A percentile compares a stretch with the other conserved stretches of the same genome.
These are phyloP conservation scores for Berkeleyomyces rouxiae DNA, from an alignment of 2,329 filamentous ascomycete species.

Conservation along the genomic window DNA sequence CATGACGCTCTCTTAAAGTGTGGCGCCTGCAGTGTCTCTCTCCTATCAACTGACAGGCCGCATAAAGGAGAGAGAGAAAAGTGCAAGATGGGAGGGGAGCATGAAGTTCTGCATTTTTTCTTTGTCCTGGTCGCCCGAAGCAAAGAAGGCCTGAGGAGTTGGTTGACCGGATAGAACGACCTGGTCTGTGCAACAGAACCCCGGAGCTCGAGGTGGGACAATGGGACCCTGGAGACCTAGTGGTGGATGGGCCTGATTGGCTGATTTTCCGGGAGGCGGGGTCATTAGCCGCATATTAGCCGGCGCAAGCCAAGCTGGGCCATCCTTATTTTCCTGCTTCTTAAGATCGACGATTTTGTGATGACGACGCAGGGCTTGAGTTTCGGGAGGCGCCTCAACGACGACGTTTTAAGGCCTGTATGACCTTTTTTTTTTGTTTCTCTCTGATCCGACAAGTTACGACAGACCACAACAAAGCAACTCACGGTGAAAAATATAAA, in stretches of 20 bases:
- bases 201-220: neutral
- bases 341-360: neutral
- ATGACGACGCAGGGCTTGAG: neutral
- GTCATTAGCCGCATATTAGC: neutral
- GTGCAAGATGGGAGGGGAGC: neutral
- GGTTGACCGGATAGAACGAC: neutral
- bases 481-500: too few species aligned
- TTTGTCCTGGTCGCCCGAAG: neutral
- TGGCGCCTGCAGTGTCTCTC: neutral
- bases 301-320: too few species aligned
- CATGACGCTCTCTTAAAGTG: neutral
- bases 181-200: neutral
- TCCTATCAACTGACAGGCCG: neutral
- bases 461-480: too few species aligned
- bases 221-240: neutral
- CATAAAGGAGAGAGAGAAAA: neutral
- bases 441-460: too few species aligned
- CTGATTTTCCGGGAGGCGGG: too few species aligned
- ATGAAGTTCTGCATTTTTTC: neutral
- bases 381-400: neutral
- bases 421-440: too few species aligned
- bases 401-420: neutral
- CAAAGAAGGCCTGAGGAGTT: neutral
- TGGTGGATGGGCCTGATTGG: too few species aligned
- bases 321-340: neutral